Evolutionary conservation across 345 rosid genomes (phyloP).

Genomic region (Acer campestre): DNA sequence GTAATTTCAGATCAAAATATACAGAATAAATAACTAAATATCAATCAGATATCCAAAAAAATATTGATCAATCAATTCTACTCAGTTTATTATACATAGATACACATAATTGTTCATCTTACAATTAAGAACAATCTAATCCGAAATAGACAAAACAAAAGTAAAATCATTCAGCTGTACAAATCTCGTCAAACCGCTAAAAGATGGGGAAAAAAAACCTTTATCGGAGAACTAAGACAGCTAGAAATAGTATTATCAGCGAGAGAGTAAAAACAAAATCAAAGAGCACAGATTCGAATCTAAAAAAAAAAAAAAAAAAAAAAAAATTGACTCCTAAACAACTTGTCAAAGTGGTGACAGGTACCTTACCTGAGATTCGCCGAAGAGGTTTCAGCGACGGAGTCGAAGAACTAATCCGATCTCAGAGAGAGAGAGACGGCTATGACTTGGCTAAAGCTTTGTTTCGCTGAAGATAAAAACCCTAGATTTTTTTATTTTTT

Average conservation of each 20-base stretch:
- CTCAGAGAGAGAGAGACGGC: background rate
- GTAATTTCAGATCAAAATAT: too few relatives aligned
- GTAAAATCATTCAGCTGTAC: background rate
- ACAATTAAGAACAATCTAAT: background rate
- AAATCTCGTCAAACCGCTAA: background rate
- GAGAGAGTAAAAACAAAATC: background rate
- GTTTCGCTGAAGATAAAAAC: constrained; percentile 11
- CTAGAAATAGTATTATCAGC: background rate
- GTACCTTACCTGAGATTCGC: constrained; percentile 12
- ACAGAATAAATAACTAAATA: too few relatives aligned
- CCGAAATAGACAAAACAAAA: background rate
- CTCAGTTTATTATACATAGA: too few relatives aligned
- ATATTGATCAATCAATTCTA: too few relatives aligned
- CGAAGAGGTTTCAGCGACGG: background rate
- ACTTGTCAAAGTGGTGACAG: background rate
- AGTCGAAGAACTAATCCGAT: constrained; percentile 5
- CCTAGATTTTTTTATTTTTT: constrained; percentile 6
- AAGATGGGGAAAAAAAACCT: background rate
- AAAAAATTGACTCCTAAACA: background rate
- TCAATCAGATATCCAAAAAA: too few relatives aligned
- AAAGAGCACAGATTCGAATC: background rate
- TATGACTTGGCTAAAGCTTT: background rate
- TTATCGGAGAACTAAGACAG: background rate
- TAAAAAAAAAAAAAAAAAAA: too few relatives aligned
- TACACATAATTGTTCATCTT: background rate